Conservation (phyloP, 805 yeast genomes). For the Candida koratica region DNA sequence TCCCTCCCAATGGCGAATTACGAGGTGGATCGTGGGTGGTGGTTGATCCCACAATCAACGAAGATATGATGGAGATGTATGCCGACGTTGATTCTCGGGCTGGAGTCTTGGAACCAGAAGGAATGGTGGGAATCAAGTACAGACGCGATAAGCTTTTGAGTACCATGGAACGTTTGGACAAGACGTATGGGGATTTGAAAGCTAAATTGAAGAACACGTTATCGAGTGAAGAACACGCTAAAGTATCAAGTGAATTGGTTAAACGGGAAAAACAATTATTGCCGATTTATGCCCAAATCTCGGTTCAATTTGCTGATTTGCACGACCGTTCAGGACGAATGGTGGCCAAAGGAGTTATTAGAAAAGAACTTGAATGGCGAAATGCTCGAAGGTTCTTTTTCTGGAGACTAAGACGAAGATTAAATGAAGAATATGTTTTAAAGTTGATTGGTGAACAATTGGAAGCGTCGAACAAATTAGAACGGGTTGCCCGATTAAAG, state of each 20-base stretch:
- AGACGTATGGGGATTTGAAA: conserved; percentile 65
- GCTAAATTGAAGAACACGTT: conserved; percentile 52
- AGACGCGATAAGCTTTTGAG: conserved; percentile 85
- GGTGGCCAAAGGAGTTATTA: conserved; percentile 90
- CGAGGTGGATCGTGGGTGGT: conserved; percentile 99
- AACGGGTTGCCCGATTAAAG: conserved; percentile 80
- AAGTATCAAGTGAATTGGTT: conserved; percentile 59
- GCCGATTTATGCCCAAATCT: conserved; percentile 88
- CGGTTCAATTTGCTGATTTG: conserved; percentile 95
- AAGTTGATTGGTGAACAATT: conserved; percentile 66
- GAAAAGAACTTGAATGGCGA: conserved; percentile 79
- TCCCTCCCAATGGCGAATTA: conserved; percentile 97
- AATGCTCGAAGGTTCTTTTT: conserved; percentile 93
- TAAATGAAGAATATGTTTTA: conserved; percentile 86
- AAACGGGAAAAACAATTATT: conserved; percentile 76
- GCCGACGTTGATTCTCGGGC: conserved; percentile 95
- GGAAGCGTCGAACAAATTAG: conserved; percentile 61
- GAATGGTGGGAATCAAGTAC: conserved; percentile 98
- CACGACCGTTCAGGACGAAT: conserved; percentile 98
- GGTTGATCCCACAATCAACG: conserved; percentile 95
- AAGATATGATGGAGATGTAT: conserved; percentile 98
- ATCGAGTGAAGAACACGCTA: conserved; percentile 61
- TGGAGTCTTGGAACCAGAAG: conserved; percentile 98
- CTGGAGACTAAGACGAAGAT: conserved; percentile 97
- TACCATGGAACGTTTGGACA: conserved; percentile 90